Evolutionary conservation across 2,329 filamentous ascomycete genomes (phyloP).

Genomic region (Botrytis squamosa): DNA sequence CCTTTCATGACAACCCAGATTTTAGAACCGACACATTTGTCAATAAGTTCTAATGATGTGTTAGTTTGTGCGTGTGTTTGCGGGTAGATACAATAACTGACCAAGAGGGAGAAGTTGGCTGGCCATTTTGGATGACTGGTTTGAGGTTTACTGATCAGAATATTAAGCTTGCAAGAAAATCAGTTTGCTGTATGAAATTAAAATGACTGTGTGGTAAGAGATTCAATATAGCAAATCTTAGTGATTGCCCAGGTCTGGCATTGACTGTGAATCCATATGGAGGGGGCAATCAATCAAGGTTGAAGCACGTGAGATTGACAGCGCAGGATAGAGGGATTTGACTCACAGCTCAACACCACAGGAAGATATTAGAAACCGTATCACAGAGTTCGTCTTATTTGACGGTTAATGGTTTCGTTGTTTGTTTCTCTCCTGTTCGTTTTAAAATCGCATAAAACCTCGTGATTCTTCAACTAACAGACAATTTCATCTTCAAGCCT

Average conservation of each 20-base stretch:
- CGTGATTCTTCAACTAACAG: conserved; percentile 3
- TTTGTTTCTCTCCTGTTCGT: neutral
- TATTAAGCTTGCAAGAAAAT: neutral
- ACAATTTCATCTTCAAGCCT: conserved; percentile 2
- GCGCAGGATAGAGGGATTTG: neutral
- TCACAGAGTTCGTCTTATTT: neutral
- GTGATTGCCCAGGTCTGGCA: neutral
- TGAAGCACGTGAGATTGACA: conserved; percentile 15
- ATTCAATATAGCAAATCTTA: neutral
- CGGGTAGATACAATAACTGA: conserved; percentile 22
- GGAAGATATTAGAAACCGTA: neutral
- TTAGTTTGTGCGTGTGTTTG: conserved; percentile 33
- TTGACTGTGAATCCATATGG: neutral
- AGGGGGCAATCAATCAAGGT: conserved; percentile 6
- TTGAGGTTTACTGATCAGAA: neutral
- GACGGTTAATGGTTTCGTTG: neutral
- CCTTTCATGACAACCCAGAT: conserved; percentile 99
- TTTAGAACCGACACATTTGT: conserved; percentile 95
- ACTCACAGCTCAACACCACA: conserved; percentile 6
- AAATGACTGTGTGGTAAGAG: neutral
- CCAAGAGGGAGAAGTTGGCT: conserved; percentile 38
- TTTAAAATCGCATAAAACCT: neutral
- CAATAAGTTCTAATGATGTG: conserved; percentile 75
- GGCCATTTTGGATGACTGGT: conserved; percentile 32
- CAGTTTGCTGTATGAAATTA: neutral